Percentiles rank a stretch among this genome's conserved stretches.
Evolutionary conservation across 805 yeast species (phyloP).

Genomic region (Starmerella floris): DNA sequence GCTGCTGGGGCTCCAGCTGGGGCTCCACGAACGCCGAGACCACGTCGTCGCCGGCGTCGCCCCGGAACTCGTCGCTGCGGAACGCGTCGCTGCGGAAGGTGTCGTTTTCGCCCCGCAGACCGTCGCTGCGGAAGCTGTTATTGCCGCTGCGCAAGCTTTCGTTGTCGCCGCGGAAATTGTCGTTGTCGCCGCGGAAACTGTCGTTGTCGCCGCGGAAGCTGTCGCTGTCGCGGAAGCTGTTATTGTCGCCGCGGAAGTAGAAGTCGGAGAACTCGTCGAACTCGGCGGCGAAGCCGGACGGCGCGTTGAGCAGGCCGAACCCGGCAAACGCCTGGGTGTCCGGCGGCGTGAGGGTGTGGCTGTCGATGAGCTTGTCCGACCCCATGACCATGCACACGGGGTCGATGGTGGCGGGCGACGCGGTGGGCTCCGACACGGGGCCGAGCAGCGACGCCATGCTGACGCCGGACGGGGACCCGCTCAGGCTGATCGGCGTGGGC

Average conservation of each 20-base stretch:
- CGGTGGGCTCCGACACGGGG: conserved; percentile 6
- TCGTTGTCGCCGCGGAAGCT: neutral
- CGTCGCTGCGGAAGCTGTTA: neutral
- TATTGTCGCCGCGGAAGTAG: conserved; percentile 6
- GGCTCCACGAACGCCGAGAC: neutral
- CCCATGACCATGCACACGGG: conserved; percentile 7
- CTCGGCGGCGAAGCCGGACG: conserved; percentile 1
- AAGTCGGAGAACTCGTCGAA: conserved; percentile 12
- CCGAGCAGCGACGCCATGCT: conserved; percentile 1
- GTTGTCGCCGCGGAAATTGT: neutral
- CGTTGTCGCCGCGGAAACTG: neutral
- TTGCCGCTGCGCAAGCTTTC: neutral
- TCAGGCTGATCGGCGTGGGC: conserved; percentile 6
- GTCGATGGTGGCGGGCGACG: conserved; percentile 11
- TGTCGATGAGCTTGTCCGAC: neutral
- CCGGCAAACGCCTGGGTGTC: neutral
- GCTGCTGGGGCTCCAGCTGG: neutral
- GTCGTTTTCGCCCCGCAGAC: neutral
- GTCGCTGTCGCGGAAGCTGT: neutral
- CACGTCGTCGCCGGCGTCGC: neutral
- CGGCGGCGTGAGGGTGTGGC: neutral
- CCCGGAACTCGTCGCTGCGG: neutral
- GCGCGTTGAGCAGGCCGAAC: neutral
- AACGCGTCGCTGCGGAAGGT: neutral
- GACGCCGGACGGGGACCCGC: conserved; percentile 3